Base-by-base conservation (phyloP, 768 basidiomycete genomes). In the Mycena chlorophos region DNA sequence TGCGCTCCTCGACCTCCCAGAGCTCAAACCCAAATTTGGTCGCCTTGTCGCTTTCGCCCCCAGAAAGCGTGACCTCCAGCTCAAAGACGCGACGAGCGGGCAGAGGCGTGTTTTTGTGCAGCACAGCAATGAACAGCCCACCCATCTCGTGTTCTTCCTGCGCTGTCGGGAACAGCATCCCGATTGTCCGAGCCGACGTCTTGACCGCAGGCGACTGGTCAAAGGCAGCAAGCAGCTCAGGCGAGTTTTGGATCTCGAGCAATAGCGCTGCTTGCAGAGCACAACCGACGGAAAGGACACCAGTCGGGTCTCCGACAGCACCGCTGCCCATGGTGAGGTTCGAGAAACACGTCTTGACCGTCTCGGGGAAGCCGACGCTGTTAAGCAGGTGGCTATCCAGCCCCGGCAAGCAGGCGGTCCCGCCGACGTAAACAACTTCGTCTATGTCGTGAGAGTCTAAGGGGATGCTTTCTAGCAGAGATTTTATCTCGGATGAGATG, bases 401-500 rank as follows among this genome's bases (percentile, higher is more conserved):
- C 0, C 91, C 91, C 0, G 89, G 89, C 3, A 93, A 74, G 63
- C 79, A 84, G 1, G 87, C 78, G 1, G 87, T 85, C 13, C 90
- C 89, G 1, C 91, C 90, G 26, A 89, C 81, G 63, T 91, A 90
- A 14, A 91, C 85, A 45, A 92, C 79, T 71, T 92, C 89, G 63
- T 90, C 88, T 31, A 92, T 76, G 49, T 87, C 78, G 64, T 85
- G 78, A 4, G 84, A 68, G 65, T 92, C 89, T 8, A 88, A 62
- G 23, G 73, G 73, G 0, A 80, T 80, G 3, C 68, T 64, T 19
- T 71, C 71, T 12, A 86, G 77, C n/a, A 91, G 76, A 25, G 78
- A 73, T 40, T 71, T 68, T 49, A 86, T 78, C 39, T 79, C 78
- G 27, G 67, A 63, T 14, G 78, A 76, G 47, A 90, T 80, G 55